Evolutionary conservation across 345 rosid genomes (phyloP), one percentile per base, ranked within the genome.

Genomic region (Corymbia maculata): DNA sequence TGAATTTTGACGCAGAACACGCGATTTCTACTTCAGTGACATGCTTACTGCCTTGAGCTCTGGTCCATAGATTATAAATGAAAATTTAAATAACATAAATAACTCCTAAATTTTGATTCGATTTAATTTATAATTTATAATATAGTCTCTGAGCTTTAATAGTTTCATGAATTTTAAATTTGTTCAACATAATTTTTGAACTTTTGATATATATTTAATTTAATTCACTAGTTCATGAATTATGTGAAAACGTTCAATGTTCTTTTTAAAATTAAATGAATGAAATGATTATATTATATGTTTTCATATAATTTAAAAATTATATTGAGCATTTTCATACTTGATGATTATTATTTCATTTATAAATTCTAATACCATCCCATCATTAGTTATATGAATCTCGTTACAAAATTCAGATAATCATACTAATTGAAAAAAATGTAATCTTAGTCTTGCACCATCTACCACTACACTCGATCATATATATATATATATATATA

Each of bases 391-490:
- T 66, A 66, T 30, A 15, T 1, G 1, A 0, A 66, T 66, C 36
- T 30, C 0, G 0, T 0, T 4, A 32, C 0, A 9, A 64, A 7
- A 3, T 66, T 15, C 0, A 30, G 79, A 16, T 2, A 30, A n/a
- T n/a, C 6, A 32, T 16, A 68, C 17, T n/a, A 28, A 64, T n/a
- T 64, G 1, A 3, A 64, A n/a, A 11, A 28, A 6, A 6, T 6
- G 75, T 32, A 2, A 2, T 68, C 16, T 68, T 4, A 64, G 2
- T 2, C 36, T n/a, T 15, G 42, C 30, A n/a, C n/a, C 36, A 16
- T 64, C 30, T 0, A 59, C 66, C 14, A 66, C 14, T 30, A 8
- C 44, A 15, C 22, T 7, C 6, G 10, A 68, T 4, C 42, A 0
- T 36, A 9, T 36, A 15, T 66, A 13, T 64, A 30, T 52, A 52